Base-by-base conservation (phyloP, 2,329 filamentous ascomycete species). In the Apiospora arundinis region DNA sequence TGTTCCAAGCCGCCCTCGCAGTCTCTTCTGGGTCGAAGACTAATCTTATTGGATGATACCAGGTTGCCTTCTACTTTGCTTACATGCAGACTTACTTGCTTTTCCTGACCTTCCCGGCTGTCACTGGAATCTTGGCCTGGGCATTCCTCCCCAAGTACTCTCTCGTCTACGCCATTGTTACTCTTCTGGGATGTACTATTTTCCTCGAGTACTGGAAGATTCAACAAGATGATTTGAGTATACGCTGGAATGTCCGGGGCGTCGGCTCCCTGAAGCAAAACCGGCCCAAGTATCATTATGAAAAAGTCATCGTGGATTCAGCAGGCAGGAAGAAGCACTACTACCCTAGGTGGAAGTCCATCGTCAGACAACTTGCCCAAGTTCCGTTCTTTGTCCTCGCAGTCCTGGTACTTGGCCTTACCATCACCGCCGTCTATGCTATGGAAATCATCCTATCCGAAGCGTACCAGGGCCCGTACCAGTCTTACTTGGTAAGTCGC, bases 171-270 rank as follows among this genome's bases (percentile, higher is more conserved):
- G 92, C 90, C 6, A 82, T 92, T 5, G 82, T 91, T 28, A 92
- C 90, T 70, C 88, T 89, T 42, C 80, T 94, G 8, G 94, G 92
- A 89, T 92, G 91, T 75, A 89, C 92, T 9, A 84, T 93, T 4
- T 95, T 95, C 74, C 87, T 94, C 16, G 93, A 95, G 77, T 94
- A 91, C 80, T 95, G 93, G 93, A 94, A 93, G 81, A 89, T 93
- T 66, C 90, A 92, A 73, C 91, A 95, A 78, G 83, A 87, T 4
- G 92, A 95, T 74, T 85, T 95, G 1, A 88, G 89, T 68, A 87
- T 94, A 25, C 88, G 92, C 65, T 95, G 93, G 93, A 87, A 89
- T 25, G 92, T 94, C 9, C 88, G 88, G 69, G 91, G 91, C 11
- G 91, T 95, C 4, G 90, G 89, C 6, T 85, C 83, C 45, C 89